A percentile compares a stretch with the other conserved stretches of the same genome.
Conservation (phyloP, 768 basidiomycete genomes). For the Gyrodon lividus region DNA sequence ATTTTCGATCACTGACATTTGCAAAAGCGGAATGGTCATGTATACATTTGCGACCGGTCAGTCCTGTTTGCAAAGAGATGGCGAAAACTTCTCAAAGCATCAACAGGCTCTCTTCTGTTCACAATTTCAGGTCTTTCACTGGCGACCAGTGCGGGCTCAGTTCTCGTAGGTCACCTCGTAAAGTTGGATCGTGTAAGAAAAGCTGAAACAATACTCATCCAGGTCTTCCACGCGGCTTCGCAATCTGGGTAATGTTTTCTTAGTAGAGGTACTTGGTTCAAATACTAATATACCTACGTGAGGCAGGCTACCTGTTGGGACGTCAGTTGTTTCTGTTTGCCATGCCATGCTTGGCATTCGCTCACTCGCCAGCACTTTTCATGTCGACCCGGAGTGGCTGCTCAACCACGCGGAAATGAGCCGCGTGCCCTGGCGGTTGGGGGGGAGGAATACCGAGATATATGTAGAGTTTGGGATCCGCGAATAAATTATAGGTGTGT, state of each 20-base stretch:
- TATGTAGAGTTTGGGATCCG: neutral
- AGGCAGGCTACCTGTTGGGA: neutral
- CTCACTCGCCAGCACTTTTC: conserved; percentile 37
- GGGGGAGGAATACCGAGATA: conserved; percentile 36
- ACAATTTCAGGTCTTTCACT: conserved; percentile 1
- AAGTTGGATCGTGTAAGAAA: neutral
- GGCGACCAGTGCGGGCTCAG: neutral
- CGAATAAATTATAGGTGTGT: neutral
- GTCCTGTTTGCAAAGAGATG: neutral
- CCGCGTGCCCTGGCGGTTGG: conserved; percentile 37
- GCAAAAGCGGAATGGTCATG: conserved; percentile 6
- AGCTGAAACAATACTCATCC: neutral
- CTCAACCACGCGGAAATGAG: conserved; percentile 43
- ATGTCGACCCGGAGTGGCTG: conserved; percentile 40
- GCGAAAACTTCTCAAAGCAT: neutral
- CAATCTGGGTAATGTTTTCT: neutral
- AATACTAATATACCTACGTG: neutral
- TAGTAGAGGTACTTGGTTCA: neutral
- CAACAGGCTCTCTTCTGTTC: conserved; percentile 5
- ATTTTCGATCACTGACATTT: neutral
- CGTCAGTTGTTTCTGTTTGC: conserved; percentile 26
- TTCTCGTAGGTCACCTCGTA: neutral
- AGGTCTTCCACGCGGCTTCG: conserved; percentile 1
- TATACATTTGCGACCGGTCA: conserved; percentile 12
- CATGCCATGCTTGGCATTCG: conserved; percentile 38